Percentiles rank a stretch among this genome's conserved stretches.
phyloP scores from a whole-genome alignment of 306 rosid species.

The Elaeagnus macrophylla region DNA sequence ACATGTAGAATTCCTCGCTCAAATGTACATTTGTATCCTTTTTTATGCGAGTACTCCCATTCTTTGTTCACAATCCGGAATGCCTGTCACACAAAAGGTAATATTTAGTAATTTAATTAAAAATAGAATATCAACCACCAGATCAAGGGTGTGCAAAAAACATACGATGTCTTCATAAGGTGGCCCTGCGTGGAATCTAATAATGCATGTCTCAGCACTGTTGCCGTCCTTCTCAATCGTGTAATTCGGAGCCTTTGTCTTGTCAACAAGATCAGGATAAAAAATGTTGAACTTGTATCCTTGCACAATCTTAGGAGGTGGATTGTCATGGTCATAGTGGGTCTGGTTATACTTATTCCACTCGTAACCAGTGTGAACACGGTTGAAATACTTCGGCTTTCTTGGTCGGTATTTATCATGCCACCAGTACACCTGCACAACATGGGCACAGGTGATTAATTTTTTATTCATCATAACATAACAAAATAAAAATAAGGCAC shows the following conservation, averaged over 20 bases:
- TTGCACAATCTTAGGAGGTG: conserved; percentile 94
- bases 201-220: conserved; percentile 85
- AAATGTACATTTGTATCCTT: conserved; percentile 85
- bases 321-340: conserved; percentile 97
- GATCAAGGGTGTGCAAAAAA: conserved; percentile 5
- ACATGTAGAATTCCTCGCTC: conserved; percentile 87
- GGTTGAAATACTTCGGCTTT: conserved; percentile 94
- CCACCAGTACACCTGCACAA: conserved; percentile 93
- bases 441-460: neutral
- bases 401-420: conserved; percentile 94
- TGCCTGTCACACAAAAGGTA: conserved; percentile 35
- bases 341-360: conserved; percentile 99
- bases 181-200: conserved; percentile 90
- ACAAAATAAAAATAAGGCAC: conserved; percentile 10
- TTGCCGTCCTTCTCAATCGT: conserved; percentile 87
- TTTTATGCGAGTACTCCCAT: conserved; percentile 89
- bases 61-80: conserved; percentile 91
- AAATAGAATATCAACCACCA: conserved; percentile 8
- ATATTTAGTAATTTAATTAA: neutral
- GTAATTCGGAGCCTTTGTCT: conserved; percentile 73
- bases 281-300: conserved; percentile 91
- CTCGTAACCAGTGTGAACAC: conserved; percentile 94
- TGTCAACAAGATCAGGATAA: conserved; percentile 95
- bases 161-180: conserved; percentile 89
- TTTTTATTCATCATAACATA: neutral